Conservation (phyloP, 345 rosid genomes). For the Cardamine resedifolia region DNA sequence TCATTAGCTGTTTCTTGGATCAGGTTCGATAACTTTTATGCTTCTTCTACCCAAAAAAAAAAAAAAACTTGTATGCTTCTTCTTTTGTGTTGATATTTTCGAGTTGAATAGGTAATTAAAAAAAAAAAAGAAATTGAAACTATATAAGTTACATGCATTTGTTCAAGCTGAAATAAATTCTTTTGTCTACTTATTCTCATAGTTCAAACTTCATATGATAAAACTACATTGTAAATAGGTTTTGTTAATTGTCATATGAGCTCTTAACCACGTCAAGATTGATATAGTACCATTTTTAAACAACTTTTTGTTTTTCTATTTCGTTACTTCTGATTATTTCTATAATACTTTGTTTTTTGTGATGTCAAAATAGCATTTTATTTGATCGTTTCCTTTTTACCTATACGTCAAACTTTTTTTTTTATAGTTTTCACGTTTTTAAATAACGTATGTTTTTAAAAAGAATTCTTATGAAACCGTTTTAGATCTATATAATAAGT, state of each 20-base stretch:
- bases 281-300: background rate
- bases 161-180: background rate
- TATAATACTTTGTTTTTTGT: background rate
- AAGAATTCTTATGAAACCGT: background rate
- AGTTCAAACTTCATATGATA: background rate
- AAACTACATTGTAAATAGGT: background rate
- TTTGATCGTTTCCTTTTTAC: background rate
- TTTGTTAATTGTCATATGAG: background rate
- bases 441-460: background rate
- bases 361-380: background rate
- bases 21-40: slow-evolving; percentile 5
- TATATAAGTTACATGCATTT: background rate
- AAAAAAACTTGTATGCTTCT: no score
- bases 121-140: no score
- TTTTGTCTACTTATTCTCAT: background rate
- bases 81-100: background rate
- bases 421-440: no score
- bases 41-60: no score
- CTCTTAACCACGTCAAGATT: background rate
- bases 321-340: background rate
- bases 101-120: background rate
- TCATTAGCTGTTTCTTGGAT: background rate
- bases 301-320: background rate
- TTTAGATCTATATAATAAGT: background rate
- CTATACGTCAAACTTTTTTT: background rate